These are phyloP conservation scores for Vachellia pachyceras DNA, from an alignment of 306 rosid species.

Conservation along the genomic window DNA sequence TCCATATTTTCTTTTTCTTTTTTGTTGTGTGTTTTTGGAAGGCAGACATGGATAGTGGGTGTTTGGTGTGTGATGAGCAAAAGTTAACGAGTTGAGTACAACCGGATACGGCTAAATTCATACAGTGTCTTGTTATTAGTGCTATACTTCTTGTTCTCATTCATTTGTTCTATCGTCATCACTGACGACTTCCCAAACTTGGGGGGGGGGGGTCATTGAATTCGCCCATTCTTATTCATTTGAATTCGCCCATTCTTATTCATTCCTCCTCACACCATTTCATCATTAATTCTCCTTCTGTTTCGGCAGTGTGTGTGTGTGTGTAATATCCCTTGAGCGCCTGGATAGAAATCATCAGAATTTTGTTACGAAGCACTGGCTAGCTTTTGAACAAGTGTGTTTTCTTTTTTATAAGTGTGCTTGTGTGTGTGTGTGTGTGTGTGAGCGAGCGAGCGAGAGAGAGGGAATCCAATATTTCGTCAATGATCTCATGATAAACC, in stretches of 20 bases:
- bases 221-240: no score
- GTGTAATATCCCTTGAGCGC: no score
- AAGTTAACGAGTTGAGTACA: conserved; percentile 81
- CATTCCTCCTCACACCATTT: not conserved
- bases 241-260: no score
- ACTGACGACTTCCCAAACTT: conserved; percentile 18
- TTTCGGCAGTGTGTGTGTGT: not conserved
- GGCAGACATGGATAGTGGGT: conserved; percentile 75
- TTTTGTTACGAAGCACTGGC: no score
- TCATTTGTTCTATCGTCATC: conserved; percentile 84
- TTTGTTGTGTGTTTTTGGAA: conserved; percentile 20
- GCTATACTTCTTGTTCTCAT: conserved; percentile 84
- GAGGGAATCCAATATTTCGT: not conserved
- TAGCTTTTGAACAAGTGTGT: no score
- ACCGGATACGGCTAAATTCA: conserved; percentile 73
- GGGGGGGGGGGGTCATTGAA: no score
- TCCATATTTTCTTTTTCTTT: not conserved
- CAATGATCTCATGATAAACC: not conserved
- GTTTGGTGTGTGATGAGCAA: conserved; percentile 65
- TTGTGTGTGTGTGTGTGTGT: not conserved
- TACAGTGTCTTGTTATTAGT: conserved; percentile 52
- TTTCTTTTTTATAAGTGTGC: no score
- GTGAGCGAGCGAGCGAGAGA: no score
- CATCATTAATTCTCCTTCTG: not conserved
- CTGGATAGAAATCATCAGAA: not conserved